Evolutionary conservation across 2,329 filamentous ascomycete genomes (phyloP).

Genomic region (Diplodia intermedia): DNA sequence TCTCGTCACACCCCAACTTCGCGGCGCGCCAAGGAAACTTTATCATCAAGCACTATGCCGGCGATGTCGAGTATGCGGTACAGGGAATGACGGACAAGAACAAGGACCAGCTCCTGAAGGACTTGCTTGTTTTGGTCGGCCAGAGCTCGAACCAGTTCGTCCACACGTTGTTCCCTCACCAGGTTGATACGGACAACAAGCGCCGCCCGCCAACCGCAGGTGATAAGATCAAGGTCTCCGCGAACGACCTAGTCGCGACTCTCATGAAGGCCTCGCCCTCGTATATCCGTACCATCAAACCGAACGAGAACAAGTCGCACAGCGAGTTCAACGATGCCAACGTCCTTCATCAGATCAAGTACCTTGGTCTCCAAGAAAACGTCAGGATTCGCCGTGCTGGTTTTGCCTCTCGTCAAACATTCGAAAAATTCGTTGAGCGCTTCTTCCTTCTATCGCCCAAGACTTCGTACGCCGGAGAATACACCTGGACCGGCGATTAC

Average conservation of each 20-base stretch:
- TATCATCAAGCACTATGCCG: slow-evolving; percentile 98
- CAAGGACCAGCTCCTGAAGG: slow-evolving; percentile 96
- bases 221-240: slow-evolving; percentile 93
- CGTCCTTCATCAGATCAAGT: slow-evolving; percentile 98
- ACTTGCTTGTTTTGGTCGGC: slow-evolving; percentile 84
- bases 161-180: slow-evolving; percentile 86
- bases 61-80: slow-evolving; percentile 92
- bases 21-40: slow-evolving; percentile 93
- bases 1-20: slow-evolving; percentile 86
- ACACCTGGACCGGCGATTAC: slow-evolving; percentile 90
- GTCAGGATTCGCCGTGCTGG: slow-evolving; percentile 95
- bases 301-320: slow-evolving; percentile 97
- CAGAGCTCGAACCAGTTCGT: slow-evolving; percentile 85
- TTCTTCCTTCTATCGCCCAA: slow-evolving; percentile 95
- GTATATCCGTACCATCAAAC: slow-evolving; percentile 98
- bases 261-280: slow-evolving; percentile 97
- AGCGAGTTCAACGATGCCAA: slow-evolving; percentile 91
- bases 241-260: slow-evolving; percentile 92
- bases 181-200: slow-evolving; percentile 95
- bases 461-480: slow-evolving; percentile 95
- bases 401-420: slow-evolving; percentile 95
- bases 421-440: slow-evolving; percentile 96
- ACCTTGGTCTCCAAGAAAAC: slow-evolving; percentile 98
- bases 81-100: slow-evolving; percentile 99
- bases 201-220: slow-evolving; percentile 92